A percentile compares a stretch with the other conserved stretches of the same genome.
Conservation (phyloP, 2,329 filamentous ascomycete genomes). For the Ampelomyces quisqualis region DNA sequence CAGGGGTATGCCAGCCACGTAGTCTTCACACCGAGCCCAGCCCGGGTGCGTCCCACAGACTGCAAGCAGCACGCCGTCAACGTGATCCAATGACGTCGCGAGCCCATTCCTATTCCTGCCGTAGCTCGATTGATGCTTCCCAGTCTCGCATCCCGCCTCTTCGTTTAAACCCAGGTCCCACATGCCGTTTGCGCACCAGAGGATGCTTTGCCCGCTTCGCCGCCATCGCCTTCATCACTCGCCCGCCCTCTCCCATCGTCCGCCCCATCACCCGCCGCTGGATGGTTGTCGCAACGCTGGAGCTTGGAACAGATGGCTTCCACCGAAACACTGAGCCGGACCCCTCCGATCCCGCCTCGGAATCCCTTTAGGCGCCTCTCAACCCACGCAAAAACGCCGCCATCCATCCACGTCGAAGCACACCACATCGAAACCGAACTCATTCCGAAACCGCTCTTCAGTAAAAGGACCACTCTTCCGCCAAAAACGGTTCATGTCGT, state of each 20-base stretch:
- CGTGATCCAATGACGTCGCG: slow-evolving; percentile 21
- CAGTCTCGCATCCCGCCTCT: slow-evolving; percentile 19
- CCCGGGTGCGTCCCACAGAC: slow-evolving; percentile 11
- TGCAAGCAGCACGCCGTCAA: slow-evolving; percentile 10
- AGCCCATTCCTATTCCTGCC: slow-evolving; percentile 10
- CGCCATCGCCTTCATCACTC: slow-evolving; percentile 12
- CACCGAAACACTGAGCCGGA: slow-evolving; percentile 14
- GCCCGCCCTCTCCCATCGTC: slow-evolving; percentile 1
- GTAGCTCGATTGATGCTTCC: slow-evolving; percentile 19
- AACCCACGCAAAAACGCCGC: slow-evolving; percentile 17
- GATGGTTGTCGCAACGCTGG: slow-evolving; percentile 5
- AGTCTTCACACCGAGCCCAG: slow-evolving; percentile 7
- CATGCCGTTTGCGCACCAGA: slow-evolving; percentile 14
- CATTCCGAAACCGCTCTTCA: slow-evolving; percentile 32
- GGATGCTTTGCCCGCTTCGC: slow-evolving; percentile 12
- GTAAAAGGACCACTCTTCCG: slow-evolving; percentile 18
- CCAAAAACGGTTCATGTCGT: slow-evolving; percentile 22
- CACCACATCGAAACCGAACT: slow-evolving; percentile 18
- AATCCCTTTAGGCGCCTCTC: slow-evolving; percentile 18
- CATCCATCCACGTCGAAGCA: slow-evolving; percentile 7
- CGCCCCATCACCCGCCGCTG: slow-evolving; percentile 1
- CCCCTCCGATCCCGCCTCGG: slow-evolving; percentile 18
- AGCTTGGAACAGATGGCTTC: slow-evolving; percentile 14
- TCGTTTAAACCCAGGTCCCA: slow-evolving; percentile 23
- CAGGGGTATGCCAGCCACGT: slow-evolving; percentile 16